A percentile compares a stretch with the other conserved stretches of the same genome.
phyloP scores from a whole-genome alignment of 1,284 basidiomycete genomes.

The Ganoderma meredithae region DNA sequence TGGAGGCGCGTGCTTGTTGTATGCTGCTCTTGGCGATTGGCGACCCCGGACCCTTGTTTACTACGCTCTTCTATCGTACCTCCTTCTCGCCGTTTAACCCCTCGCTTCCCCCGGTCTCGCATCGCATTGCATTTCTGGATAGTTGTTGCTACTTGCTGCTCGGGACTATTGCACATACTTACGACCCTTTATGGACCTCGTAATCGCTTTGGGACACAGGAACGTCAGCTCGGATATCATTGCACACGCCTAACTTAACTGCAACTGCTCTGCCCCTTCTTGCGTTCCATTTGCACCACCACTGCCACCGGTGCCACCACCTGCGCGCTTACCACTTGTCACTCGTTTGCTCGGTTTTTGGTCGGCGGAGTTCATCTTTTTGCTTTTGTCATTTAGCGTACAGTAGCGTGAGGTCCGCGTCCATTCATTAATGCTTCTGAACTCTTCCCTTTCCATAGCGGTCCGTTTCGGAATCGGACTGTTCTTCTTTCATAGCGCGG shows the following conservation, averaged over 20 bases:
- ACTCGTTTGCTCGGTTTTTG: slow-evolving; percentile 3
- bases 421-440: neutral
- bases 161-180: slow-evolving; percentile 11
- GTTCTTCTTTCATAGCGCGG: neutral
- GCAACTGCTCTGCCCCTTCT: slow-evolving; percentile 7
- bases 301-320: neutral
- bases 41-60: neutral
- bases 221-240: neutral
- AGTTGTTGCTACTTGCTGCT: slow-evolving; percentile 2
- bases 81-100: neutral
- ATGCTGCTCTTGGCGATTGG: neutral
- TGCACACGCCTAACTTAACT: neutral
- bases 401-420: slow-evolving; percentile 4
- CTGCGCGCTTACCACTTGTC: slow-evolving; percentile 29
- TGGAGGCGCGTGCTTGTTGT: neutral
- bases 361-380: neutral
- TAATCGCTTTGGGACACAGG: neutral
- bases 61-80: neutral
- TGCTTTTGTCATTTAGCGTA: neutral
- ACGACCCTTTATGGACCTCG: slow-evolving; percentile 25
- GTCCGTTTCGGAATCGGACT: neutral
- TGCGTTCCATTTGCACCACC: neutral
- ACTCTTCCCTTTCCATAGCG: neutral
- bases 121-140: slow-evolving; percentile 10
- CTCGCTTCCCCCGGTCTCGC: neutral